Percentiles rank a stretch among this genome's conserved stretches.
Evolutionary conservation across 345 rosid species (phyloP).

Genomic region (Pistacia integerrima): DNA sequence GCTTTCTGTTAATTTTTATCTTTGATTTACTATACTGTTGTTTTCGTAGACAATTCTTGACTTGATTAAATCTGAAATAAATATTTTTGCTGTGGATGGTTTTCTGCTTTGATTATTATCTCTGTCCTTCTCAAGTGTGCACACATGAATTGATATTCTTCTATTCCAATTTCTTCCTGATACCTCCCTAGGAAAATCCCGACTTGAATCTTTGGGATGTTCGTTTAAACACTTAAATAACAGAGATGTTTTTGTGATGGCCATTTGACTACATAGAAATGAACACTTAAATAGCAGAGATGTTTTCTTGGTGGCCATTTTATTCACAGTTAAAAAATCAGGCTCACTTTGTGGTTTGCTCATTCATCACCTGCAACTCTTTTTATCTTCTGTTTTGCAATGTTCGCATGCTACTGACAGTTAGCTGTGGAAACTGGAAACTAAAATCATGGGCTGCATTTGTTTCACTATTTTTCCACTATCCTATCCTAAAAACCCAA

Average conservation of each 20-base stretch:
- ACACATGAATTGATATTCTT: not conserved
- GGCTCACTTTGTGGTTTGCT: not conserved
- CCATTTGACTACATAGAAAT: not conserved
- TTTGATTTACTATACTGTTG: not conserved
- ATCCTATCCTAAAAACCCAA: too few relatives aligned
- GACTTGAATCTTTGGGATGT: too few relatives aligned
- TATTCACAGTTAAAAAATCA: not conserved
- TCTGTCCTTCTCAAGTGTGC: not conserved
- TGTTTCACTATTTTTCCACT: too few relatives aligned
- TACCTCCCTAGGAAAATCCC: not conserved
- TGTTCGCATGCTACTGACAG: not conserved
- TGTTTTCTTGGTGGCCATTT: not conserved
- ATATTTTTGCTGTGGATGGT: not conserved
- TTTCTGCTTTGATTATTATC: not conserved
- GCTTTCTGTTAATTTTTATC: constrained; percentile 4
- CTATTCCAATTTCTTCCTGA: not conserved
- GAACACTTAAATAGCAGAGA: too few relatives aligned
- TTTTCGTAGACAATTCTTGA: constrained; percentile 2
- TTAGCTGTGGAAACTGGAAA: not conserved
- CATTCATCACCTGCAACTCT: not conserved
- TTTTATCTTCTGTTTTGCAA: not conserved
- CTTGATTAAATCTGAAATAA: constrained; percentile 10
- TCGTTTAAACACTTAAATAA: too few relatives aligned
- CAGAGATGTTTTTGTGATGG: too few relatives aligned
- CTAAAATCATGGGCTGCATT: not conserved